Conservation (phyloP, 2,329 filamentous ascomycete genomes). For the Colletotrichum graminicola region DNA sequence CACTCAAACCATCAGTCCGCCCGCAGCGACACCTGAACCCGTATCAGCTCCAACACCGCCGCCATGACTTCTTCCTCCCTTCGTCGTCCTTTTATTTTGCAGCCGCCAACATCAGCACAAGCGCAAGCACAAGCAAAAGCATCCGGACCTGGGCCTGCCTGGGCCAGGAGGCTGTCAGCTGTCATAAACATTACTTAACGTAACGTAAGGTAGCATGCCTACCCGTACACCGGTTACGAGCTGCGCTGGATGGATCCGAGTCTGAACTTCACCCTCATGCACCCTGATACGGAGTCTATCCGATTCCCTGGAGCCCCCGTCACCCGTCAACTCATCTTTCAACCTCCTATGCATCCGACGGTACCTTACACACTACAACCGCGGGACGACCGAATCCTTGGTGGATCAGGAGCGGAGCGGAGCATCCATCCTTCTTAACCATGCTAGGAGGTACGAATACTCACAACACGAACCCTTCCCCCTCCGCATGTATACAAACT, state of each 20-base stretch:
- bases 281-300: neutral
- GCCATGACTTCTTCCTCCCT: neutral
- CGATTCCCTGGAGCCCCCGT: slow-evolving; percentile 13
- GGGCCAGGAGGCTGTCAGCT: neutral
- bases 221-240: neutral
- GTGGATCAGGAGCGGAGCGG: neutral
- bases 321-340: slow-evolving; percentile 19
- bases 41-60: neutral
- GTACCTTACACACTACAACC: slow-evolving; percentile 1
- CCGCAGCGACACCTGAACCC: neutral
- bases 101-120: neutral
- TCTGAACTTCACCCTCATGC: slow-evolving; percentile 15
- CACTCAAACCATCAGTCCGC: slow-evolving; percentile 7
- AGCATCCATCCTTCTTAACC: neutral
- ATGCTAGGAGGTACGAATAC: neutral
- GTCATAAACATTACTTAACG: neutral
- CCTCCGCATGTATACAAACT: neutral
- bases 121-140: neutral
- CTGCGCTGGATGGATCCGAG: neutral
- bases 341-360: neutral
- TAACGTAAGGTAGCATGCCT: neutral
- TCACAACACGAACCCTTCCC: slow-evolving; percentile 25
- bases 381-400: slow-evolving; percentile 26
- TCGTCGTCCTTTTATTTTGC: neutral
- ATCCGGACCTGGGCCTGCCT: neutral